phyloP scores from a whole-genome alignment of 805 yeast genomes.

The Nakazawaea wyomingensis region DNA sequence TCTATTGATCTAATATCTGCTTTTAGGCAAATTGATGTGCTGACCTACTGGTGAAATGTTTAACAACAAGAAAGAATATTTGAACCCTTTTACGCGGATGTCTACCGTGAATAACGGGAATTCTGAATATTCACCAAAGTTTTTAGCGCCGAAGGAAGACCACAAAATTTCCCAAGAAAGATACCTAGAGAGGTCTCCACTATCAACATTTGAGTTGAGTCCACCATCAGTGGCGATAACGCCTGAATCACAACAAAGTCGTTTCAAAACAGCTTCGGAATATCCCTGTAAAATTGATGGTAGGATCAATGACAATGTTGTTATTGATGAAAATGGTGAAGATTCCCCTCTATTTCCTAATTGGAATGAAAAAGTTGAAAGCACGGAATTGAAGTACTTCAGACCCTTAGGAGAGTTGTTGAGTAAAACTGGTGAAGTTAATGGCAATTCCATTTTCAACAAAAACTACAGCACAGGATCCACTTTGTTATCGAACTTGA shows the following conservation, averaged over 20 bases:
- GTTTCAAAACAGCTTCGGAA: not conserved
- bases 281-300: not conserved
- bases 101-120: not conserved
- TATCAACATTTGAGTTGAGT: not conserved
- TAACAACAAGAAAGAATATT: not conserved
- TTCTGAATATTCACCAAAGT: not conserved
- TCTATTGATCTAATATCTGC: no score
- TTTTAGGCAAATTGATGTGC: no score
- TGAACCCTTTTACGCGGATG: not conserved
- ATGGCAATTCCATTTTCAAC: not conserved
- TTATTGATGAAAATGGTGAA: not conserved
- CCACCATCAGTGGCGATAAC: not conserved
- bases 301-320: not conserved
- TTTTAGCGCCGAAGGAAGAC: not conserved
- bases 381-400: not conserved
- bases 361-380: conserved; percentile 1
- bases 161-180: no score
- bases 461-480: not conserved
- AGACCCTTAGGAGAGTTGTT: not conserved
- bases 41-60: not conserved
- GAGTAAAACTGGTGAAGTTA: not conserved
- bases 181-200: no score
- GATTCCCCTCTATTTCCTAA: conserved; percentile 9
- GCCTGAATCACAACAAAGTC: not conserved
- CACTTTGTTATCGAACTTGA: not conserved